Base-by-base conservation (phyloP, 352 stramenopile genomes). In the Globisporangium irregulare region DNA sequence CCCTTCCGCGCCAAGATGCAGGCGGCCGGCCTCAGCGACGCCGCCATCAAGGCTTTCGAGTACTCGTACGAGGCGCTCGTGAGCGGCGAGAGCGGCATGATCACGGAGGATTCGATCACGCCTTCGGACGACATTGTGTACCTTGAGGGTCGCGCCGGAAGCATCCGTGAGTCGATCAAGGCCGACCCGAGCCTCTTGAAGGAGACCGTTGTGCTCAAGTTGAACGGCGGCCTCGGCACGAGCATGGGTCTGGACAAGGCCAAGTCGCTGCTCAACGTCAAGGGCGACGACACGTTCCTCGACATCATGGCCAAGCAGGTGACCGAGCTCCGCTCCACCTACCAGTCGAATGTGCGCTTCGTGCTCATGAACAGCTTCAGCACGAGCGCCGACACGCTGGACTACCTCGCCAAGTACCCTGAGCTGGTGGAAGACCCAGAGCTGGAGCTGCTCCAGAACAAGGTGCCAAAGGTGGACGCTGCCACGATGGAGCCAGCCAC, bases 401-500 rank as follows among this genome's bases (percentile, higher is more conserved):
- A 95, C 69, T 95, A 94, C 72, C 73, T 95, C 60, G 73, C 89
- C 59, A 95, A 95, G 84, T 95, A 95, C 76, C 86, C 88, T 3
- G 88, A 95, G 74, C 79, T 99, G 46, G 84, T 95, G 22, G 90
- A 92, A 48, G 97, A 99, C 73, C 87, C 97, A 50, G 95, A 97
- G 67, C 82, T 99, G 22, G 97, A 99, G 87, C 94, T 99, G 71
- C 73, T 99, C 60, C 97, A 99, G 83, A 99, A 99, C 82, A 99
- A 99, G 86, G 96, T 99, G 53, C 96, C 96, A 38, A 98, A 98
- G 80, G 78, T 99, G 25, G 84, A 98, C 82, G 93, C 91, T 18
- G 82, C 73, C 53, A 98, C 91, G 24, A 79, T 95, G 56, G 73
- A 74, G 67, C 88, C 88, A 15, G 88, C 88, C 46, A 81, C 74